Base-by-base conservation (phyloP, 169 alveolate genomes). In the Plasmodium relictum region DNA sequence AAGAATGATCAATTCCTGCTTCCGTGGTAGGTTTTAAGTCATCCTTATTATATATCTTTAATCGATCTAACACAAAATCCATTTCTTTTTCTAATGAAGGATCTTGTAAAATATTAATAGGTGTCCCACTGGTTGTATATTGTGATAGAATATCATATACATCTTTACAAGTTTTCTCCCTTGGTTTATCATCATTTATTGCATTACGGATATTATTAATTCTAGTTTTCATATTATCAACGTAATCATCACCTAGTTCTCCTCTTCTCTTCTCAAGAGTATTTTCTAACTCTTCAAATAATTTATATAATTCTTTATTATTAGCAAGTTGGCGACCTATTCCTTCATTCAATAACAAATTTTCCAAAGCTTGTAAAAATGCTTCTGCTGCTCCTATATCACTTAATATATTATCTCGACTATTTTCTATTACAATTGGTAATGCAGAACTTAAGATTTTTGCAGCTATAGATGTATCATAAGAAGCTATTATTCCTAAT, bases 121-220 rank as follows among this genome's bases (percentile, higher is more conserved):
- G 42, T 39, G 56, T 52, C 44, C 71, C 88, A 22, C 88, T 92
- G n/a, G 69, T 37, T 58, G 52, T 76, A 31, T 73, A 88, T 45
- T 92, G 92, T 20, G 88, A 94, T 52, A 94, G 88, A 68, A 50
- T 44, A 65, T 88, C 73, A 86, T 92, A 94, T 59, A 94, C 86
- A 59, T 91, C 93, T 74, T 93, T 73, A 74, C 96, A 94, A 22
- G 86, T 92, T 63, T 92, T 92, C 44, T 88, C 88, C 87, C 92
- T 94, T 2, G 96, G 96, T 16, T 88, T 88, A 80, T 94, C 96
- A 63, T 83, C 92, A 22, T 90, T 74, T 68, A 93, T 90, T 24
- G 93, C 93, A 74, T 62, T 69, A 68, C 93, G 88, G 20, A 94
- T 78, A 48, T 66, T 88, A 44, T 41, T 16, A 54, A 92, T 87